Percentiles rank a stretch among this genome's conserved stretches.
These are phyloP conservation scores for Acmispon strigosus DNA, from an alignment of 306 rosid species.

Conservation along the genomic window DNA sequence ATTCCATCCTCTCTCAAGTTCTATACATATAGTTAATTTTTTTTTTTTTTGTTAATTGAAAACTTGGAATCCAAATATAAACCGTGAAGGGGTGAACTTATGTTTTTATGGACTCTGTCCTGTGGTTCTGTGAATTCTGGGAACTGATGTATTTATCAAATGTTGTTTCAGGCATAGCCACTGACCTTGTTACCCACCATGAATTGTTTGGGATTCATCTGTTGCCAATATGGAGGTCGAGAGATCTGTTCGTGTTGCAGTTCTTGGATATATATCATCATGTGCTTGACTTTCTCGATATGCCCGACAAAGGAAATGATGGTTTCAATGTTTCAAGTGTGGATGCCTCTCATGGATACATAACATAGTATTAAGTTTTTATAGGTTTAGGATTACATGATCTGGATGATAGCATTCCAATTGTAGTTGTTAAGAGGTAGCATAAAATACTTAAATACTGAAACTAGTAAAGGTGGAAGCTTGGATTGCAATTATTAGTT, in stretches of 20 bases:
- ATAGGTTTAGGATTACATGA: constrained; percentile 19
- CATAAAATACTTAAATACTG: background rate
- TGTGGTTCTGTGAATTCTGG: constrained; percentile 9
- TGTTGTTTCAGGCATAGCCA: constrained; percentile 38
- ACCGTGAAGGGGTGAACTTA: background rate
- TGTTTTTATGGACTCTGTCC: constrained; percentile 5
- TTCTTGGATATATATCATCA: constrained; percentile 33
- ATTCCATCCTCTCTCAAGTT: background rate
- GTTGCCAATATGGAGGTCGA: constrained; percentile 45
- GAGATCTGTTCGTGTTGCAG: constrained; percentile 36
- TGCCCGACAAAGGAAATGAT: constrained; percentile 33
- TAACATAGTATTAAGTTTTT: constrained; percentile 44
- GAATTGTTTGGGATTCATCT: constrained; percentile 37
- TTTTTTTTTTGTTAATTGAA: background rate
- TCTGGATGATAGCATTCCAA: constrained; percentile 10
- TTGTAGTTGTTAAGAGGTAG: constrained; percentile 23
- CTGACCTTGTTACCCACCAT: constrained; percentile 34
- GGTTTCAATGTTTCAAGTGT: constrained; percentile 33
- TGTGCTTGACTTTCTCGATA: constrained; percentile 25
- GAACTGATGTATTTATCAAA: constrained; percentile 15
- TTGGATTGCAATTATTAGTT: constrained; percentile 10
- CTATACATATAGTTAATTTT: background rate
- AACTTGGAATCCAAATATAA: constrained; percentile 15
- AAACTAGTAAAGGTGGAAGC: constrained; percentile 6
- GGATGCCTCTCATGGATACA: constrained; percentile 57